Evolutionary conservation across 495 filamentous ascomycete genomes (phyloP).

Genomic region (Haplographium delicatum): DNA sequence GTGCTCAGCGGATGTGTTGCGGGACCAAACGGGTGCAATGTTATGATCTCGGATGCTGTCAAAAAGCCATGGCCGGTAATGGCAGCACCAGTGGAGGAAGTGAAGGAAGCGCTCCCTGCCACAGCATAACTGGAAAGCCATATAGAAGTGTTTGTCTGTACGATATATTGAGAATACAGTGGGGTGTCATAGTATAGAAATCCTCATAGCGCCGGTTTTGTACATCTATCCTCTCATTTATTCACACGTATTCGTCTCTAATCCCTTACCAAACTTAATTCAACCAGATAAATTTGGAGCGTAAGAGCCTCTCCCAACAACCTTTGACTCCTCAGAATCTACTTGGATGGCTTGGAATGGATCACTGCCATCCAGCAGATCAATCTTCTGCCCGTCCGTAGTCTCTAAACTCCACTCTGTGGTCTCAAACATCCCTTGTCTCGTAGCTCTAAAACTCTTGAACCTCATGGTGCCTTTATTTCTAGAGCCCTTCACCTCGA

Average conservation of each 20-base stretch:
- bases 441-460: constrained; percentile 63
- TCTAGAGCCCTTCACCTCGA: constrained; percentile 81
- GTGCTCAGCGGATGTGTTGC: constrained; percentile 81
- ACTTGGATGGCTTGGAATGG: constrained; percentile 47
- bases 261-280: neutral
- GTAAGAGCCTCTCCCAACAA: constrained; percentile 25
- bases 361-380: constrained; percentile 61
- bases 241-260: no score
- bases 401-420: constrained; percentile 71
- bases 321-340: constrained; percentile 33
- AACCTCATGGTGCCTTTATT: constrained; percentile 72
- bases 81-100: constrained; percentile 11
- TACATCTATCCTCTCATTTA: constrained; percentile 30
- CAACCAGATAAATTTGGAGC: constrained; percentile 23
- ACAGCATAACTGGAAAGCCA: constrained; percentile 25
- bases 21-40: constrained; percentile 76
- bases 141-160: constrained; percentile 26
- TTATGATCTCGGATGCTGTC: constrained; percentile 84
- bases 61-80: constrained; percentile 79
- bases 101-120: constrained; percentile 16
- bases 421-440: constrained; percentile 70
- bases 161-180: constrained; percentile 25
- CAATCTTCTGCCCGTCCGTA: constrained; percentile 54
- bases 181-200: constrained; percentile 20
- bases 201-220: constrained; percentile 18